Percentiles rank a stretch among this genome's conserved stretches.
Evolutionary conservation across 495 filamentous ascomycete species (phyloP).

Genomic region (Podospora sp.): DNA sequence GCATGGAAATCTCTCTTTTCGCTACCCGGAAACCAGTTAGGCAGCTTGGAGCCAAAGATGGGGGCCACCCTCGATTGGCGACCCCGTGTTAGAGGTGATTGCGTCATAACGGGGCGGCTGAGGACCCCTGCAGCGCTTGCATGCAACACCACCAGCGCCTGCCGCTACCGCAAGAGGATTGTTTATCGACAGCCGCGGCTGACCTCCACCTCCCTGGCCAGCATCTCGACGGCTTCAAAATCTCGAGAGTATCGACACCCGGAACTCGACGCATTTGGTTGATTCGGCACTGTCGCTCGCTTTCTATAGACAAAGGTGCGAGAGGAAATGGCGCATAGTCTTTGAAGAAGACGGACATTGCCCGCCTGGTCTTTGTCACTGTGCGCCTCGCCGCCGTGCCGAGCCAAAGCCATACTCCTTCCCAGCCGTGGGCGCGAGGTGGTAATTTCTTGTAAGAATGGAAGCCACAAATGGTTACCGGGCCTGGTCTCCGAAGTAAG

Average conservation of each 20-base stretch:
- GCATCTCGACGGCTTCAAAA: neutral
- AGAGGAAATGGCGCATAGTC: neutral
- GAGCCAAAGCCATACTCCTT: slow-evolving; percentile 7
- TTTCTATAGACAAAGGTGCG: slow-evolving; percentile 13
- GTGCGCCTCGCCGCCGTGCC: neutral
- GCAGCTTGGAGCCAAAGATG: neutral
- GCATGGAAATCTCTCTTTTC: neutral
- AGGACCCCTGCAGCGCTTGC: slow-evolving; percentile 4
- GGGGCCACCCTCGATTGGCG: neutral
- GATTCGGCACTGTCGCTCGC: neutral
- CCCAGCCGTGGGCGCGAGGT: neutral
- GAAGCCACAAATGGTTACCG: slow-evolving; percentile 22
- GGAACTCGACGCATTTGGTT: neutral
- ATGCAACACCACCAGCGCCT: slow-evolving; percentile 8
- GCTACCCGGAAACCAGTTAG: neutral
- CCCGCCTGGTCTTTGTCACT: slow-evolving; percentile 9
- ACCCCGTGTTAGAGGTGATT: slow-evolving; percentile 8
- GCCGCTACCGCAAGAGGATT: neutral
- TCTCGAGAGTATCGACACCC: neutral
- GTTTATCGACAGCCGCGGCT: slow-evolving; percentile 6
- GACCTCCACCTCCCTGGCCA: neutral
- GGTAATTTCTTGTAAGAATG: slow-evolving; percentile 22
- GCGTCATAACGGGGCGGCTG: slow-evolving; percentile 27
- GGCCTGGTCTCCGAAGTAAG: slow-evolving; percentile 29
- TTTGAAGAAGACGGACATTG: neutral